phyloP scores from a whole-genome alignment of 2,329 filamentous ascomycete genomes.

The Exophiala sideris region DNA sequence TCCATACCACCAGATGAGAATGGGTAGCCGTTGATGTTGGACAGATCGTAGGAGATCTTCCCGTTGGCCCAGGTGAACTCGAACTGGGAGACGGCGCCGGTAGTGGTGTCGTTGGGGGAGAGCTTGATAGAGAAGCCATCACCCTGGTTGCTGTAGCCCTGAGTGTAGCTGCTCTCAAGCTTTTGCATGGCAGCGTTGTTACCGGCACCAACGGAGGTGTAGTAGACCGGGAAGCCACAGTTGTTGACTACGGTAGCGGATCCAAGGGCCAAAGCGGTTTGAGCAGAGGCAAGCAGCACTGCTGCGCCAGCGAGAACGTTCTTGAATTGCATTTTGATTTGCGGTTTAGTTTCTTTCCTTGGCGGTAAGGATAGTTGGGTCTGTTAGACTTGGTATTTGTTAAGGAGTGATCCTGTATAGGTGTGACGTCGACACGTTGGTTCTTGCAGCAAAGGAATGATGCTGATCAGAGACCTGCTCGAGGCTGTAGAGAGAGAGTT shows the following conservation, averaged over 20 bases:
- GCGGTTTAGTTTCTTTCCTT: slow-evolving; percentile 3
- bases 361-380: slow-evolving; percentile 16
- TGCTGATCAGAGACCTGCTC: slow-evolving; percentile 31
- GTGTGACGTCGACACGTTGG: slow-evolving; percentile 18
- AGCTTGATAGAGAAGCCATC: slow-evolving; percentile 43
- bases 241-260: slow-evolving; percentile 40
- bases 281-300: slow-evolving; percentile 33
- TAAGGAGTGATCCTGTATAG: slow-evolving; percentile 17
- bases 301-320: slow-evolving; percentile 31
- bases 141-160: slow-evolving; percentile 36
- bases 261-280: slow-evolving; percentile 35
- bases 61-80: slow-evolving; percentile 40
- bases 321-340: slow-evolving; percentile 35
- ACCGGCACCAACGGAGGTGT: slow-evolving; percentile 38
- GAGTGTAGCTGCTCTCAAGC: slow-evolving; percentile 35
- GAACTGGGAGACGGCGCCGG: slow-evolving; percentile 38
- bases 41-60: slow-evolving; percentile 42
- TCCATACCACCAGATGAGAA: slow-evolving; percentile 33
- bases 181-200: slow-evolving; percentile 32
- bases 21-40: slow-evolving; percentile 42
- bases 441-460: slow-evolving; percentile 30
- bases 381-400: slow-evolving; percentile 8
- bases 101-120: slow-evolving; percentile 36
- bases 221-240: slow-evolving; percentile 37
- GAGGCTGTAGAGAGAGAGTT: slow-evolving; percentile 12